Percentiles rank a stretch among this genome's conserved stretches.
These are phyloP conservation scores for Globisporangium spiculum DNA, from an alignment of 352 stramenopile species.

Conservation along the genomic window DNA sequence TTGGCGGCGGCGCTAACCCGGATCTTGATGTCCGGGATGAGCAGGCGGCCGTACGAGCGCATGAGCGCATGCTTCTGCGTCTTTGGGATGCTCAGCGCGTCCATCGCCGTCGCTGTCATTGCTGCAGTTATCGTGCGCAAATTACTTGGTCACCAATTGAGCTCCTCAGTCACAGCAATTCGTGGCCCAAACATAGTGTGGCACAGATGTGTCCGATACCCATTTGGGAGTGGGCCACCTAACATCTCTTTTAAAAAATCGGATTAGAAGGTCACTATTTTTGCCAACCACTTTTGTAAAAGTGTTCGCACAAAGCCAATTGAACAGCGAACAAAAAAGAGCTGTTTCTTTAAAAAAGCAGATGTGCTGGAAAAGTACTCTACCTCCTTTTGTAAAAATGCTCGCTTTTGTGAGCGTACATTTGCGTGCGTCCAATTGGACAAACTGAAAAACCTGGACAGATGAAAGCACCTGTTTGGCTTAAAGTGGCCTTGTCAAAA, in stretches of 20 bases:
- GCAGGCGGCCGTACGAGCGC: slow-evolving; percentile 1
- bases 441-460: too few relatives aligned
- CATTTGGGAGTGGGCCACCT: background rate
- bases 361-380: too few relatives aligned
- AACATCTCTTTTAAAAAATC: background rate
- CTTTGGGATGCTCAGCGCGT: background rate
- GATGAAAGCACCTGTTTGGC: too few relatives aligned
- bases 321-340: too few relatives aligned
- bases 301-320: too few relatives aligned
- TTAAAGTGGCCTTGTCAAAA: too few relatives aligned
- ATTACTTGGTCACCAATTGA: slow-evolving; percentile 7
- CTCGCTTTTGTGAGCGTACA: too few relatives aligned
- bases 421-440: too few relatives aligned
- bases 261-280: too few relatives aligned
- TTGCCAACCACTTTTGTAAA: too few relatives aligned
- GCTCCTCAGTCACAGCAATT: background rate
- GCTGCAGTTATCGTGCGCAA: background rate
- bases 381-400: too few relatives aligned
- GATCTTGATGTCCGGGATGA: slow-evolving; percentile 15
- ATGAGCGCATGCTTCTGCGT: background rate
- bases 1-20: slow-evolving; percentile 20
- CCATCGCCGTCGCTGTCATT: background rate
- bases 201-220: background rate
- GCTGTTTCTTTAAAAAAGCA: too few relatives aligned
- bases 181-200: background rate